These are phyloP conservation scores for Phytophthora foliorum DNA, from an alignment of 352 stramenopile genomes.

Conservation along the genomic window DNA sequence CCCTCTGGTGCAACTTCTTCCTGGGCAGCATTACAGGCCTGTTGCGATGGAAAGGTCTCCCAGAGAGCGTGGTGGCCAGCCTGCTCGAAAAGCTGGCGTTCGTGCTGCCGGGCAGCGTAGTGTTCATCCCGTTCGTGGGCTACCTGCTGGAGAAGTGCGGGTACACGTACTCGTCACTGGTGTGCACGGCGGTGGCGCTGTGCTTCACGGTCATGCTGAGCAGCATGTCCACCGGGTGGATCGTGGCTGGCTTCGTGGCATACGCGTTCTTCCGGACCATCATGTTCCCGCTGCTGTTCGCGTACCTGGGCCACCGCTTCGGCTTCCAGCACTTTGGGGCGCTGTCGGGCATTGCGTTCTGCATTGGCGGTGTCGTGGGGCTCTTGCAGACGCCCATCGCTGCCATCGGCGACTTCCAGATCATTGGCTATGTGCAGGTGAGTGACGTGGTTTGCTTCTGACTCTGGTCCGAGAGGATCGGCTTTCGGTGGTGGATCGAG, in stretches of 20 bases:
- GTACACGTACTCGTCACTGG: slow-evolving; percentile 63
- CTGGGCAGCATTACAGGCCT: slow-evolving; percentile 72
- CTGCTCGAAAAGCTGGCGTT: slow-evolving; percentile 67
- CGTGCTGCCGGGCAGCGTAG: slow-evolving; percentile 70
- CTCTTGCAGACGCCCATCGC: slow-evolving; percentile 74
- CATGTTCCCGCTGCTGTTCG: slow-evolving; percentile 87
- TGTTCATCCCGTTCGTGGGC: slow-evolving; percentile 82
- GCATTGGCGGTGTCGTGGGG: slow-evolving; percentile 67
- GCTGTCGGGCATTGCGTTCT: slow-evolving; percentile 81
- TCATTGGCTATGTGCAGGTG: slow-evolving; percentile 63
- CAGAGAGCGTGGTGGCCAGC: slow-evolving; percentile 45
- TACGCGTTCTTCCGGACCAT: slow-evolving; percentile 89
- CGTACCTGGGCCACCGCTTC: slow-evolving; percentile 80
- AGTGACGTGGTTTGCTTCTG: slow-evolving; percentile 29
- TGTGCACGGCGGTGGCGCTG: slow-evolving; percentile 53
- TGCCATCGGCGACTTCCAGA: slow-evolving; percentile 55
- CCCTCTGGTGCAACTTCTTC: slow-evolving; percentile 91
- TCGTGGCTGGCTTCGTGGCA: slow-evolving; percentile 69
- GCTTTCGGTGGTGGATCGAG: slow-evolving; percentile 9
- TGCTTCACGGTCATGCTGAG: slow-evolving; percentile 56
- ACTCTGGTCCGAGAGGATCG: slow-evolving; percentile 30
- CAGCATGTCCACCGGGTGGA: slow-evolving; percentile 45
- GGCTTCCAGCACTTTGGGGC: slow-evolving; percentile 90
- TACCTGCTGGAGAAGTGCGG: slow-evolving; percentile 78
- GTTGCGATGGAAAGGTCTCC: slow-evolving; percentile 61